Percentiles rank a stretch among this genome's conserved stretches.
Evolutionary conservation across 2,329 filamentous ascomycete species (phyloP).

Genomic region (Akanthomyces lecanii): DNA sequence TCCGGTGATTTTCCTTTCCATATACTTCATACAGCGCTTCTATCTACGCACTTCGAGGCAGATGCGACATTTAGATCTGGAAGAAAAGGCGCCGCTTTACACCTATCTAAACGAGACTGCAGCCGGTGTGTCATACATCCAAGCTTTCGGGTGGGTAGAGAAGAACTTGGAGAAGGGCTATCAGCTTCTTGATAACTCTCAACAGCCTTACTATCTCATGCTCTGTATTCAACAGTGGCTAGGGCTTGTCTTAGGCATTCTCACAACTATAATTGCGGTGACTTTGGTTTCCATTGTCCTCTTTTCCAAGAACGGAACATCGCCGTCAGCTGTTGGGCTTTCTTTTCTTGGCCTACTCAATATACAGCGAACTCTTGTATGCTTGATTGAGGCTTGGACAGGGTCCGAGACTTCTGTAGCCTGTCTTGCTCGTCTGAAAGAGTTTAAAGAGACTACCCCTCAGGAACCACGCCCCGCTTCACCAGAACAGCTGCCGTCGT

Average conservation of each 20-base stretch:
- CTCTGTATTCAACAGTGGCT: conserved; percentile 48
- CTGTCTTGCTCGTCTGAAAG: not conserved
- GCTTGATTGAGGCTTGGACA: not conserved
- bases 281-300: conserved; percentile 40
- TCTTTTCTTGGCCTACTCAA: not conserved
- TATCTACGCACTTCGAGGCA: conserved; percentile 32
- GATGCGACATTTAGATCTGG: conserved; percentile 27
- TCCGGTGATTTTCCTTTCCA: conserved; percentile 30
- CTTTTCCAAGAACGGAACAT: not conserved
- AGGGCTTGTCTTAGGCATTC: conserved; percentile 42
- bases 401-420: not conserved
- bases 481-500: not conserved
- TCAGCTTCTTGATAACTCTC: conserved; percentile 31
- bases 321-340: not conserved
- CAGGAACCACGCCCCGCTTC: not conserved
- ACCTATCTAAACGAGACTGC: conserved; percentile 26
- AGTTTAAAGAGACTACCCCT: not conserved
- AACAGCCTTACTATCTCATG: conserved; percentile 37
- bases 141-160: conserved; percentile 31
- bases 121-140: conserved; percentile 26
- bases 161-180: conserved; percentile 21
- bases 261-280: conserved; percentile 41
- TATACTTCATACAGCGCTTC: conserved; percentile 26
- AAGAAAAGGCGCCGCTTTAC: conserved; percentile 28
- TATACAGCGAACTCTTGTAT: not conserved